These are phyloP conservation scores for Amaranthus hypochondriacus DNA, from an alignment of 148 eudicot species.

Conservation along the genomic window DNA sequence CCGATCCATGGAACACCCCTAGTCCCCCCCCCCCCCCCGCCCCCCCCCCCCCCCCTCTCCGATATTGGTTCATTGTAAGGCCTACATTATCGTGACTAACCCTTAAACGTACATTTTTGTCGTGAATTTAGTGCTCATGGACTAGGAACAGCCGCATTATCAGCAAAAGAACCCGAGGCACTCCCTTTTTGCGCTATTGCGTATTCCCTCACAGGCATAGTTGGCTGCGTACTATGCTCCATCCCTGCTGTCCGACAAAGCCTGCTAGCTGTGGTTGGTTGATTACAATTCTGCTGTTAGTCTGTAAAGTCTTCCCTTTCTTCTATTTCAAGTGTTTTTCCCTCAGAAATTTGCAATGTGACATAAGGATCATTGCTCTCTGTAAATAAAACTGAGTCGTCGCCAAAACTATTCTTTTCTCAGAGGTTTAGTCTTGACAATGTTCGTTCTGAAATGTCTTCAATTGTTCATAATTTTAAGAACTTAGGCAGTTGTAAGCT, in stretches of 20 bases:
- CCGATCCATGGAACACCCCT: neutral
- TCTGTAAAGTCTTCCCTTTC: neutral
- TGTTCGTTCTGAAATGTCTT: no score
- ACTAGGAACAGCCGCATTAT: conserved; percentile 94
- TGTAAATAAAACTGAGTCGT: no score
- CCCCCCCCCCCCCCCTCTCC: neutral
- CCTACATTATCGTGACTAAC: neutral
- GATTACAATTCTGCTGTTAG: conserved; percentile 5
- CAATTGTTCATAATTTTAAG: no score
- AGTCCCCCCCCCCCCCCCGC: no score
- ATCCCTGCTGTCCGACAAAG: conserved; percentile 83
- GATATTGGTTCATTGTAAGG: neutral
- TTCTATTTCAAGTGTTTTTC: neutral
- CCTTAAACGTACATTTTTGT: neutral
- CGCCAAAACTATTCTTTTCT: no score
- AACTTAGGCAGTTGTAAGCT: no score
- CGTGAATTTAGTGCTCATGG: conserved; percentile 77
- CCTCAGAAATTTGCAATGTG: neutral
- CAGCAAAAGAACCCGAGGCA: conserved; percentile 98
- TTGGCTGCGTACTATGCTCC: conserved; percentile 81
- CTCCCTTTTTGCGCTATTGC: conserved; percentile 99
- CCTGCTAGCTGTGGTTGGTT: conserved; percentile 78
- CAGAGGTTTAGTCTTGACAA: no score
- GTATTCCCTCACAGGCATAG: conserved; percentile 88
- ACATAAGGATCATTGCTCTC: neutral